Conservation (phyloP, 768 basidiomycete species). For the Lanmaoa pseudosensibilis region DNA sequence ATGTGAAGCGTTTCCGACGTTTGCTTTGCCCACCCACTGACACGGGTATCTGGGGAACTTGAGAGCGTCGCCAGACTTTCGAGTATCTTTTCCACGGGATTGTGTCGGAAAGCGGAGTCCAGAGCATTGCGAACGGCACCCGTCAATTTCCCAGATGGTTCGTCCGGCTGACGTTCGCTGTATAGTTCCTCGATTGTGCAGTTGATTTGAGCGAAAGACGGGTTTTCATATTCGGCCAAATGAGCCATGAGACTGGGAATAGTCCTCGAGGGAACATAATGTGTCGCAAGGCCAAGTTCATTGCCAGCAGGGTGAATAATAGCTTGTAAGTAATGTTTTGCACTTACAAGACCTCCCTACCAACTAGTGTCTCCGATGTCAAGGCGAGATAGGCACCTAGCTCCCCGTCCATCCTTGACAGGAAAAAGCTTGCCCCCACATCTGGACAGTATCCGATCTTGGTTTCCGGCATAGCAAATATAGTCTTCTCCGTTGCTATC, state of each 20-base stretch:
- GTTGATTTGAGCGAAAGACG: slow-evolving; percentile 53
- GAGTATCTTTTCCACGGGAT: slow-evolving; percentile 72
- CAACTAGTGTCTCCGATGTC: slow-evolving; percentile 69
- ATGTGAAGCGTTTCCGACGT: slow-evolving; percentile 62
- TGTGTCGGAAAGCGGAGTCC: slow-evolving; percentile 73
- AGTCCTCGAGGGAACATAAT: slow-evolving; percentile 79
- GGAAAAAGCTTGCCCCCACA: slow-evolving; percentile 88
- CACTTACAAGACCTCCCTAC: slow-evolving; percentile 84
- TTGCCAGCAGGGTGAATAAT: slow-evolving; percentile 40
- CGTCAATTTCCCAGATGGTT: slow-evolving; percentile 50
- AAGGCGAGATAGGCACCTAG: slow-evolving; percentile 93
- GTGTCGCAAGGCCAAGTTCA: slow-evolving; percentile 91
- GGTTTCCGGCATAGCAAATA: slow-evolving; percentile 96
- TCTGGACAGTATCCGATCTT: slow-evolving; percentile 90
- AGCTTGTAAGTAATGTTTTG: slow-evolving; percentile 2
- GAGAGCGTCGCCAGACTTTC: slow-evolving; percentile 48
- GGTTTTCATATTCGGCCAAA: slow-evolving; percentile 47
- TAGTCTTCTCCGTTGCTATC: slow-evolving; percentile 89
- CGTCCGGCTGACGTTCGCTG: slow-evolving; percentile 57
- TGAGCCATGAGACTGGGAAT: slow-evolving; percentile 70
- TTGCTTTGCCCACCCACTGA: slow-evolving; percentile 71
- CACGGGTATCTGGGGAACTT: slow-evolving; percentile 38
- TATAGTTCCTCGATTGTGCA: slow-evolving; percentile 65
- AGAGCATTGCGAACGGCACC: slow-evolving; percentile 73
- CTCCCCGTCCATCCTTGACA: slow-evolving; percentile 87